These are phyloP conservation scores for Acacia acuminata DNA, from an alignment of 306 rosid species.

Conservation along the genomic window DNA sequence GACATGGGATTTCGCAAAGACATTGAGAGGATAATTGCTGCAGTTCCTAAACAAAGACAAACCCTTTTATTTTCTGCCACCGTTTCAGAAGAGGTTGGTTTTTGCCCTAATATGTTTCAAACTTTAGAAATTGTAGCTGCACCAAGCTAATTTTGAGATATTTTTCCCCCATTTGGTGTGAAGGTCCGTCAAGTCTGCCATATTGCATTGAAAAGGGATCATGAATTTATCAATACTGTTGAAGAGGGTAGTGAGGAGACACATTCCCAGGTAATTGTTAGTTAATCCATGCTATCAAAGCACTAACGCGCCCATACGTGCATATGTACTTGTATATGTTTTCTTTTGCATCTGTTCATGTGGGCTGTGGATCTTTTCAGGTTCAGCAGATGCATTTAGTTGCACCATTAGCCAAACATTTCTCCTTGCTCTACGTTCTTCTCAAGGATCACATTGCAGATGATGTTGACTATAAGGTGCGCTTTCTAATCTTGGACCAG, in stretches of 20 bases:
- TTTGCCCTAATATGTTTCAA: constrained; percentile 2
- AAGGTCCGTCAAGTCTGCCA: constrained; percentile 95
- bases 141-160: not conserved
- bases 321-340: not conserved
- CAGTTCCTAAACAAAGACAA: constrained; percentile 91
- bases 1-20: constrained; percentile 99
- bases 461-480: constrained; percentile 90
- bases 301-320: not conserved
- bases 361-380: constrained; percentile 57
- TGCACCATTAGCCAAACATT: constrained; percentile 84
- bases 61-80: constrained; percentile 96
- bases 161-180: constrained; percentile 18
- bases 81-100: constrained; percentile 73
- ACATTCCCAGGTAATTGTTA: constrained; percentile 70
- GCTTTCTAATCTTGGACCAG: constrained; percentile 25
- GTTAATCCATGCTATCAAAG: constrained; percentile 3
- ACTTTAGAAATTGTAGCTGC: constrained; percentile 14
- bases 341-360: constrained; percentile 21
- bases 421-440: constrained; percentile 61
- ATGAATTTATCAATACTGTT: constrained; percentile 85
- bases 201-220: constrained; percentile 89
- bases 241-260: constrained; percentile 88
- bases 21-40: constrained; percentile 81
- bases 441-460: constrained; percentile 89
- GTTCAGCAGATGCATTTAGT: constrained; percentile 74